A percentile compares a stretch with the other conserved stretches of the same genome.
These are phyloP conservation scores for Cladosporium colombiae DNA, from an alignment of 2,329 filamentous ascomycete genomes.

Conservation along the genomic window DNA sequence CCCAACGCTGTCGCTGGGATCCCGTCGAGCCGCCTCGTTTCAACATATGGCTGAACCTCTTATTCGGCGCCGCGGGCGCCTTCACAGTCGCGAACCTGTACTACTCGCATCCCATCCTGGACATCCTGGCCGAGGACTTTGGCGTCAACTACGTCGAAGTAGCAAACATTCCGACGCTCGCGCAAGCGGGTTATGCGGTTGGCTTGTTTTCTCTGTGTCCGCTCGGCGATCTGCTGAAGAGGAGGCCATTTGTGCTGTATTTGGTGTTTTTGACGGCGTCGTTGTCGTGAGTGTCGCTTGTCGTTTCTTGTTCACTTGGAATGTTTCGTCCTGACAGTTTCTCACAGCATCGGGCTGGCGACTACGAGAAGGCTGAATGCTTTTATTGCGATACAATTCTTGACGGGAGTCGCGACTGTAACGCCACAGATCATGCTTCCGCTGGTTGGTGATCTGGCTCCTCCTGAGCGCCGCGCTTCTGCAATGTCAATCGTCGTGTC, in stretches of 20 bases:
- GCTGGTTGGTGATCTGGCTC: constrained; percentile 75
- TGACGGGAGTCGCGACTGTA: constrained; percentile 75
- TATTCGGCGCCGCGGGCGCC: constrained; percentile 66
- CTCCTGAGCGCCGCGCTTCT: constrained; percentile 65
- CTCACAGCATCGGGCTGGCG: constrained; percentile 68
- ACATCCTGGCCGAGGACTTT: constrained; percentile 72
- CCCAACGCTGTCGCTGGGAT: constrained; percentile 68
- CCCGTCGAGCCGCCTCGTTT: constrained; percentile 66
- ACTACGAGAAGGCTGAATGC: constrained; percentile 64
- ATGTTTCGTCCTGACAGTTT: neutral
- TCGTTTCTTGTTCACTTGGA: neutral
- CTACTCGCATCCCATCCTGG: constrained; percentile 78
- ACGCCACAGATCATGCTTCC: constrained; percentile 77
- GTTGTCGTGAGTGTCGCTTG: constrained; percentile 54
- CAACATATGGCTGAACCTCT: constrained; percentile 66
- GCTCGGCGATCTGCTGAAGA: constrained; percentile 67
- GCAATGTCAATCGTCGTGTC: constrained; percentile 74
- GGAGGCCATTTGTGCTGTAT: constrained; percentile 68
- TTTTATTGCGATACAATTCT: constrained; percentile 71
- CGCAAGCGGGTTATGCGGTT: constrained; percentile 76
- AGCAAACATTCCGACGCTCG: constrained; percentile 68
- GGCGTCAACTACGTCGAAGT: constrained; percentile 68
- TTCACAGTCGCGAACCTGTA: constrained; percentile 81
- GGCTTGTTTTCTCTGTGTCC: constrained; percentile 76
- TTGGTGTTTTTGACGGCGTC: constrained; percentile 66